These are phyloP conservation scores for Lachancea sp. DNA, from an alignment of 805 yeast species.

Conservation along the genomic window DNA sequence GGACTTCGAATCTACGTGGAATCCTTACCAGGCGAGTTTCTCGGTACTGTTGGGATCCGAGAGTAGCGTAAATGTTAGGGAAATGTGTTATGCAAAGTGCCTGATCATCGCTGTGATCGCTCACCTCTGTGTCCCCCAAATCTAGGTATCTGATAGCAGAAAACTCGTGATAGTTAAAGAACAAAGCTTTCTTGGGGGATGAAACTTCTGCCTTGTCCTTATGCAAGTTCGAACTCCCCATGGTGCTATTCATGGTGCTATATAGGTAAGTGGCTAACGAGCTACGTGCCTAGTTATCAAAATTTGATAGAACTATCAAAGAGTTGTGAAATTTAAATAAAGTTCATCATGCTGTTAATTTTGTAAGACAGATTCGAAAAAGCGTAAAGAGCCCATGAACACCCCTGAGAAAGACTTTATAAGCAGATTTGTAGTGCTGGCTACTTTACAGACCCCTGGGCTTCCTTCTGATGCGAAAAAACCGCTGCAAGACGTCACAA, in stretches of 20 bases:
- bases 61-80: conserved; percentile 47
- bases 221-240: conserved; percentile 14
- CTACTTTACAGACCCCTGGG: conserved; percentile 38
- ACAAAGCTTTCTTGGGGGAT: conserved; percentile 28
- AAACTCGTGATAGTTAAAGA: conserved; percentile 67
- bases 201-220: conserved; percentile 8
- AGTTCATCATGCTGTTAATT: too few species aligned
- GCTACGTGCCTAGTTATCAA: too few species aligned
- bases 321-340: neutral
- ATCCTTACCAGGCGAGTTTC: conserved; percentile 57
- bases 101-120: conserved; percentile 28
- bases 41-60: conserved; percentile 26
- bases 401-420: conserved; percentile 42
- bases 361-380: too few species aligned
- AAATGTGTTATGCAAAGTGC: conserved; percentile 56
- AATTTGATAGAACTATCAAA: too few species aligned
- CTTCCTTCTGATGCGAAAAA: conserved; percentile 25
- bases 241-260: conserved; percentile 9
- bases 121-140: conserved; percentile 8
- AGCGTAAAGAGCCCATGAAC: conserved; percentile 1
- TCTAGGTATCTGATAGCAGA: conserved; percentile 33
- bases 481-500: conserved; percentile 30
- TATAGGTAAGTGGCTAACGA: neutral
- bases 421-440: conserved; percentile 42
- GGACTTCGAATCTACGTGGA: conserved; percentile 45